phyloP scores from a whole-genome alignment of 1,139 yeast genomes.

The Ogataea hybrid region DNA sequence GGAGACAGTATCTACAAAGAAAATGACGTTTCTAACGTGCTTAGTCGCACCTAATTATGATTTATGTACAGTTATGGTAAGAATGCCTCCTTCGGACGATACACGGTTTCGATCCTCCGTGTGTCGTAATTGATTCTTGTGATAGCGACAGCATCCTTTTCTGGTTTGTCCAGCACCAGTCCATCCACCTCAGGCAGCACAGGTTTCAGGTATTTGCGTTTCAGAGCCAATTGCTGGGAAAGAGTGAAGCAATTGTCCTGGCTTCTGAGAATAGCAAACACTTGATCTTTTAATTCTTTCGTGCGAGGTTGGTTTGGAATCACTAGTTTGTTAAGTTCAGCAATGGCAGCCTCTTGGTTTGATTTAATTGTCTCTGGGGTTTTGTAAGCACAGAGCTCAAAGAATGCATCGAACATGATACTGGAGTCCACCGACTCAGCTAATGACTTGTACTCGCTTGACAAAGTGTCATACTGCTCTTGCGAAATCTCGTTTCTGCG shows the following conservation, averaged over 20 bases:
- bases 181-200: constrained; percentile 35
- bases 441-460: constrained; percentile 31
- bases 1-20: constrained; percentile 39
- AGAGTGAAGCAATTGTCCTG: constrained; percentile 33
- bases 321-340: constrained; percentile 28
- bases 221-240: constrained; percentile 24
- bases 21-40: constrained; percentile 33
- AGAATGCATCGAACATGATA: constrained; percentile 40
- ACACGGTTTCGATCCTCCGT: constrained; percentile 40
- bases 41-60: constrained; percentile 8
- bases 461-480: constrained; percentile 32
- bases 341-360: constrained; percentile 30
- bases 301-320: constrained; percentile 26
- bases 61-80: constrained; percentile 19
- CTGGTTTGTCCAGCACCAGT: constrained; percentile 27
- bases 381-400: constrained; percentile 36
- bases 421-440: constrained; percentile 31
- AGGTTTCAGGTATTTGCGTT: constrained; percentile 42
- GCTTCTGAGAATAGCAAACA: constrained; percentile 36
- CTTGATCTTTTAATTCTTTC: constrained; percentile 34
- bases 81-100: constrained; percentile 38
- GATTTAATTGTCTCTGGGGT: constrained; percentile 36
- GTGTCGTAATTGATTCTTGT: constrained; percentile 51
- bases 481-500: constrained; percentile 39
- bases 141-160: constrained; percentile 35